These are phyloP conservation scores for Tulasnella sp. DNA, from an alignment of 768 basidiomycete species.

Conservation along the genomic window DNA sequence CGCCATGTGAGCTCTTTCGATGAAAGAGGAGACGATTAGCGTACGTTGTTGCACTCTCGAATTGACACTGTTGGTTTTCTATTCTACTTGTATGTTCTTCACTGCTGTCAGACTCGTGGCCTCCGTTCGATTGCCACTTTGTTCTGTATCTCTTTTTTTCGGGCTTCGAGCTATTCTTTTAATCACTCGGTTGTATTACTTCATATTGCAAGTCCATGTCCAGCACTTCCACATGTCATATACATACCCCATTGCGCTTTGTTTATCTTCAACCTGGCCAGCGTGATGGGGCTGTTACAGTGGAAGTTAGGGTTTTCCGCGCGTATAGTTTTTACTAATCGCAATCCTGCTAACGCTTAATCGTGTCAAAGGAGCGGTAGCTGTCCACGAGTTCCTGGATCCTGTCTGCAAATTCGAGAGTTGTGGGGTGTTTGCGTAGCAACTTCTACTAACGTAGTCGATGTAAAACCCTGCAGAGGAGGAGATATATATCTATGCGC, in stretches of 20 bases:
- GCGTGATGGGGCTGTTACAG: not conserved
- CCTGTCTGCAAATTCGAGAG: too few species aligned
- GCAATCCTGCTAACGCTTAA: too few species aligned
- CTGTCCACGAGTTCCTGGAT: too few species aligned
- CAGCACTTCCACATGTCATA: constrained; percentile 16
- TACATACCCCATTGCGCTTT: constrained; percentile 14
- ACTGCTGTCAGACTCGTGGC: not conserved
- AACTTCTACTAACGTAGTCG: too few species aligned
- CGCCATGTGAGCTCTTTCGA: constrained; percentile 22
- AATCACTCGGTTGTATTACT: constrained; percentile 5
- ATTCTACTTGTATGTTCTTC: not conserved
- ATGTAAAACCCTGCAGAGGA: too few species aligned
- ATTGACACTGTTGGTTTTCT: not conserved
- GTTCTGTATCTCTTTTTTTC: constrained; percentile 5
- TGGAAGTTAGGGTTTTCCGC: too few species aligned
- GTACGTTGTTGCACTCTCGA: not conserved
- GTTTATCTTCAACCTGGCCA: not conserved
- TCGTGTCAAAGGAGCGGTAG: too few species aligned
- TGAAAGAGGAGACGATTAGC: constrained; percentile 15
- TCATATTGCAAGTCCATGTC: not conserved
- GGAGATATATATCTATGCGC: too few species aligned
- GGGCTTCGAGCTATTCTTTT: not conserved
- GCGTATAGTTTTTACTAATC: too few species aligned
- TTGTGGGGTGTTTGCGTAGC: too few species aligned
- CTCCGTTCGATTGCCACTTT: not conserved